These are phyloP conservation scores for Grammothele lineata DNA, from an alignment of 768 basidiomycete species.

Conservation along the genomic window DNA sequence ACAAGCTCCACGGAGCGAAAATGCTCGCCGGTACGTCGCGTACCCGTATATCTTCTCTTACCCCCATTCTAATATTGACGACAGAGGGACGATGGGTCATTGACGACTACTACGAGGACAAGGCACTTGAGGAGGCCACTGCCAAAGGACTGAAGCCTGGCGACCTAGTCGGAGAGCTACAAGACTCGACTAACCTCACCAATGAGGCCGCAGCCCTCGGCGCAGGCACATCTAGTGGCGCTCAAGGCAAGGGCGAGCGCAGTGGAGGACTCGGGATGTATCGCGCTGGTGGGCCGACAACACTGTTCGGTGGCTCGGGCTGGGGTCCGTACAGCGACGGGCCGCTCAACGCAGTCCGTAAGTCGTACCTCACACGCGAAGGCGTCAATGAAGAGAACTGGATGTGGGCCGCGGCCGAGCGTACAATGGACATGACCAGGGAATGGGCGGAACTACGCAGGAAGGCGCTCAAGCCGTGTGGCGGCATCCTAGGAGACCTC, in stretches of 20 bases:
- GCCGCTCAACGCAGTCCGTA: conserved; percentile 78
- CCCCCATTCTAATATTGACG: neutral
- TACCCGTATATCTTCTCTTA: too few relatives aligned
- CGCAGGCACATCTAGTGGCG: conserved; percentile 28
- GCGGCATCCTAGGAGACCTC: conserved; percentile 32
- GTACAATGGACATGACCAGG: conserved; percentile 57
- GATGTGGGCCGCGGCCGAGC: conserved; percentile 78
- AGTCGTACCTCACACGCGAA: conserved; percentile 71
- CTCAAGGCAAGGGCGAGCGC: conserved; percentile 41
- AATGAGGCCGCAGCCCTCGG: conserved; percentile 40
- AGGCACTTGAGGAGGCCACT: conserved; percentile 68
- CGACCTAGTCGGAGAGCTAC: conserved; percentile 78
- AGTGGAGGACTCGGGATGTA: conserved; percentile 67
- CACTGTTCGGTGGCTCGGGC: conserved; percentile 81
- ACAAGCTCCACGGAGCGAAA: conserved; percentile 91
- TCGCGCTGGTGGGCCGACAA: conserved; percentile 89
- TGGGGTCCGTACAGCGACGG: conserved; percentile 88
- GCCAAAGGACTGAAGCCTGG: conserved; percentile 81
- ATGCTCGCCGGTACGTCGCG: conserved; percentile 69
- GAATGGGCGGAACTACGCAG: conserved; percentile 59
- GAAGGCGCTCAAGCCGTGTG: conserved; percentile 48
- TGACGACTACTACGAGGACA: conserved; percentile 96
- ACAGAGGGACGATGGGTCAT: conserved; percentile 88
- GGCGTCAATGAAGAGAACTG: conserved; percentile 88
- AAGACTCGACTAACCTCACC: conserved; percentile 60